These are phyloP conservation scores for Alternaria solani DNA, from an alignment of 2,329 filamentous ascomycete species.

Conservation along the genomic window DNA sequence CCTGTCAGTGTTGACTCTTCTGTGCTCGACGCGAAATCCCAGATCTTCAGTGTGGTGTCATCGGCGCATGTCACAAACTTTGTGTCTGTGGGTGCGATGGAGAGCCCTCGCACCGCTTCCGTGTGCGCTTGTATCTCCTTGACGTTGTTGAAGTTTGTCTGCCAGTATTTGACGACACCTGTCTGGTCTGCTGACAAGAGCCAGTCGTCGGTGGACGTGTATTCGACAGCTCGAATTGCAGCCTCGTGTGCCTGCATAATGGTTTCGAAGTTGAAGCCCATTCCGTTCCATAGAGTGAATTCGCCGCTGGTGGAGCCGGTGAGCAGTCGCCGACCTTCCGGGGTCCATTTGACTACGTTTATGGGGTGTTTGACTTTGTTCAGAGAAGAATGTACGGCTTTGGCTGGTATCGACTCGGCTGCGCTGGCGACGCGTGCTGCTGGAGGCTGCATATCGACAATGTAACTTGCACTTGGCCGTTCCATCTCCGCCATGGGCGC, in stretches of 20 bases:
- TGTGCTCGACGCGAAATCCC: constrained; percentile 87
- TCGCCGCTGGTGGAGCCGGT: constrained; percentile 96
- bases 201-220: constrained; percentile 97
- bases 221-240: constrained; percentile 81
- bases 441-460: constrained; percentile 91
- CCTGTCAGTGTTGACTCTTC: constrained; percentile 86
- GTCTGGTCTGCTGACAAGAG: constrained; percentile 94
- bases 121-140: constrained; percentile 91
- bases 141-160: constrained; percentile 98
- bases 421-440: constrained; percentile 75
- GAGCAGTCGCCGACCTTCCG: constrained; percentile 87
- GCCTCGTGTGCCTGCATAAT: constrained; percentile 98
- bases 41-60: constrained; percentile 92
- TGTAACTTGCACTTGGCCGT: constrained; percentile 86
- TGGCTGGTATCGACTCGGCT: constrained; percentile 89
- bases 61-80: constrained; percentile 98
- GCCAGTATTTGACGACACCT: constrained; percentile 97
- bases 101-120: constrained; percentile 88
- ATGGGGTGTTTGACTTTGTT: constrained; percentile 99
- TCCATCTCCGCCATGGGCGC: constrained; percentile 78
- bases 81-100: constrained; percentile 91
- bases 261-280: constrained; percentile 98
- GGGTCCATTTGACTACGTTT: constrained; percentile 97
- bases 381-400: constrained; percentile 94
- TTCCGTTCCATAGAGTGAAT: constrained; percentile 98